Evolutionary conservation across 441 rosid species (phyloP), one percentile per base, ranked within the genome.

Genomic region (Kokia cookei): DNA sequence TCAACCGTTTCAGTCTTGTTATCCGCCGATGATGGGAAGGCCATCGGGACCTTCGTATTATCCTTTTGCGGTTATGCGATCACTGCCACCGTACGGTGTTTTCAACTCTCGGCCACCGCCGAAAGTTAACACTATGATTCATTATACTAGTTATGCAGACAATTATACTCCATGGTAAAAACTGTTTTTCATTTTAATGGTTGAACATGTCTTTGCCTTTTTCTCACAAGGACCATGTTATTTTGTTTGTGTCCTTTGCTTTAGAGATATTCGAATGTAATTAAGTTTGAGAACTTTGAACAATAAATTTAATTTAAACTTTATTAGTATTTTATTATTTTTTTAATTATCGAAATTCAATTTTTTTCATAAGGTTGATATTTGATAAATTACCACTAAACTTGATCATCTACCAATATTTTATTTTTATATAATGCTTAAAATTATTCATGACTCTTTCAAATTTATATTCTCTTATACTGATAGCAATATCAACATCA

Each of bases 101-200:
- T 68, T 68, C 72, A 68, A 29, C 26, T 29, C 72, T 15, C 55
- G 60, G 29, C 47, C 72, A 29, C 61, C 72, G 0, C 60, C 47
- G 1, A 32, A n/a, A 59, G 60, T 68, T 51, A 68, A 68, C 60
- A 60, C 60, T 11, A 51, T 68, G 60, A 17, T 68, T 14, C 72
- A 51, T 15, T 68, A 51, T 17, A 51, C 72, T 12, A 51, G 72
- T 68, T 68, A 68, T 51, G 72, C 72, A 8, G 60, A 68, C 59
- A 68, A 68, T 32, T 68, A 51, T 5, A 51, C 27, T 50, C 15
- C 9, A 13, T 68, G 60, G 47, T 68, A 9, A 27, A 50, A 50
- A 7, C 2, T 55, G 14, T 55, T 17, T 1, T 57, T 19, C 22
- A 24, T 27, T 50, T 37, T 3, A 27, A 66, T 3, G 12, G 27